Base-by-base conservation (phyloP, 2,329 filamentous ascomycete genomes). In the Fusarium sulawesiense region DNA sequence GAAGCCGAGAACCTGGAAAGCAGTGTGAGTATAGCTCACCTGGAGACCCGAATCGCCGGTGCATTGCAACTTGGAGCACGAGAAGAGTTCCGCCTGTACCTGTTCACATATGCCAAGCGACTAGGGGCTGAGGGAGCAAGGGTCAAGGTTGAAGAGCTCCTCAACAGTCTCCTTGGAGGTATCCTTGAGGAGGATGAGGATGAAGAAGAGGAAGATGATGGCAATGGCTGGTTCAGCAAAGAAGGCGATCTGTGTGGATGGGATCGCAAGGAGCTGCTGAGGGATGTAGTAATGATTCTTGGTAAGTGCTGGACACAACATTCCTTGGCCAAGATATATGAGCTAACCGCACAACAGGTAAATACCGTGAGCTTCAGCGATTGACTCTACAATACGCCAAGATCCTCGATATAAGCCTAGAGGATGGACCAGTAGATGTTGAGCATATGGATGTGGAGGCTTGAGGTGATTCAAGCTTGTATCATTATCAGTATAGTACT, bases 81-180 rank as follows among this genome's bases (percentile, higher is more conserved):
- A 73, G 94, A 98, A 62, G 96, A 99, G 78, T 99, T 98, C 82
- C 89, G 93, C 60, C 85, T 97, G 2, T 98, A 98, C 76, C 83
- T 99, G n/a, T 92, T 94, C 76, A 98, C 98, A 94, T 99, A 99
- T 76, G 95, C 94, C 6, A 98, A 98, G 82, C 90, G 96, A 1
- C 88, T 99, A 8, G 96, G 96, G 2, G 93, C 94, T 0, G 97
- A 99, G 79, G 94, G 94, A 0, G 83, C 95, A 54, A 89, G 91
- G 72, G 86, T 89, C 60, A 99, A 99, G 82, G 94, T 98, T 4
- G 95, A 98, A 78, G 97, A 99, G 82, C 84, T 99, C 12, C 83
- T 98, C 29, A 91, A 93, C 72, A 92, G 89, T 47, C 83, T 99
- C 44, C 84, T 97, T 50, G 94, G 94, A 10, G 92, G 92, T 53